Conservation (phyloP, 345 rosid genomes). For the Pugionium cornutum region DNA sequence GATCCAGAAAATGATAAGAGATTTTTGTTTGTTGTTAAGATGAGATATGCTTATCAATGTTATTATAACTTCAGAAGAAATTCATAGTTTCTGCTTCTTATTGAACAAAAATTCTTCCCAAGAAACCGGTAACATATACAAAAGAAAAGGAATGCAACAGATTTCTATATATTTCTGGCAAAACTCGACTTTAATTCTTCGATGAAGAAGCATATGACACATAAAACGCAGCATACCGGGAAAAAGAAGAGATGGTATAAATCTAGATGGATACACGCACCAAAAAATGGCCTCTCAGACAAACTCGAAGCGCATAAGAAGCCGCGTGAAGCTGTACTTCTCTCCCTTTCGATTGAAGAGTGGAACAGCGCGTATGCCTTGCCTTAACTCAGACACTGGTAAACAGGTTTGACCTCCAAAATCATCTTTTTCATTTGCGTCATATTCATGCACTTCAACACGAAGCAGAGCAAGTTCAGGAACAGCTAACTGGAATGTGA, state of each 20-base stretch:
- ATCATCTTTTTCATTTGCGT: conserved; percentile 69
- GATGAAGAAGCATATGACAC: conserved; percentile 17
- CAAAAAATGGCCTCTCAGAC: conserved; percentile 38
- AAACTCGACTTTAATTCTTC: conserved; percentile 15
- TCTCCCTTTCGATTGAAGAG: conserved; percentile 56
- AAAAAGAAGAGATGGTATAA: neutral
- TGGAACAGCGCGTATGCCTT: conserved; percentile 77
- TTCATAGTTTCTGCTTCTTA: neutral
- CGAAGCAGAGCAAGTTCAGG: conserved; percentile 87
- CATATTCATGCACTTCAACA: conserved; percentile 72
- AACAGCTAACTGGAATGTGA: conserved; percentile 63
- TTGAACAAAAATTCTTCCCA: neutral
- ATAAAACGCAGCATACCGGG: neutral
- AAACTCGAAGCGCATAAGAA: conserved; percentile 70
- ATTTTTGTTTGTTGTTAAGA: conserved; percentile 9
- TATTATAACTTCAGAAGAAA: conserved; percentile 6
- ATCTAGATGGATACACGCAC: conserved; percentile 32
- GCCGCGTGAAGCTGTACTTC: conserved; percentile 58
- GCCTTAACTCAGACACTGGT: conserved; percentile 66
- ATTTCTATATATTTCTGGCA: conserved; percentile 13
- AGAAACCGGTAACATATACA: conserved; percentile 6
- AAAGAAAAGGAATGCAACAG: neutral
- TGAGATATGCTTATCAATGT: conserved; percentile 11
- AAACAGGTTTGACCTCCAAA: conserved; percentile 89
- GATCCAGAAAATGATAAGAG: conserved; percentile 23